Conservation (phyloP, 305 asterid genomes). For the Fraxinus sp. region DNA sequence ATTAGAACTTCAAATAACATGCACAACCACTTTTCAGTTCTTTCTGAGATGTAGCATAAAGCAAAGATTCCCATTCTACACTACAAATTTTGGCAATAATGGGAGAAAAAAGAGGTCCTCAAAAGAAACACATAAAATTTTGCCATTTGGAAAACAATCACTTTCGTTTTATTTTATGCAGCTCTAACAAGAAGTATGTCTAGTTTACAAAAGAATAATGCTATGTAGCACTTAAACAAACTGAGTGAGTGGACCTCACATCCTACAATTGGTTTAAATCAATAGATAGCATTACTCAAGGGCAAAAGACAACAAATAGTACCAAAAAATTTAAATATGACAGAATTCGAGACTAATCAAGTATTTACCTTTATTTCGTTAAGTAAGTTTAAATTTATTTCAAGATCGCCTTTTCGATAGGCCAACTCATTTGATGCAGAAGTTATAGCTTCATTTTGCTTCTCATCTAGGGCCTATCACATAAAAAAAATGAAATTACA, state of each 20-base stretch:
- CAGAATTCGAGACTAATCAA: slow-evolving; percentile 18
- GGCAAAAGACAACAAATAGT: neutral
- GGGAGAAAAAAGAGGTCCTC: neutral
- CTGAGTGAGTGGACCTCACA: neutral
- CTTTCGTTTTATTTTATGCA: neutral
- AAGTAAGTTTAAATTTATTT: slow-evolving; percentile 80
- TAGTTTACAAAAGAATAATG: neutral
- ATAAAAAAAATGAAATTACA: slow-evolving; percentile 15
- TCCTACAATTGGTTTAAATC: neutral
- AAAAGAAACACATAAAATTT: neutral
- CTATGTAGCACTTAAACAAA: neutral
- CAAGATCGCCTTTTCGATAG: slow-evolving; percentile 87
- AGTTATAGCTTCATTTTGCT: slow-evolving; percentile 79
- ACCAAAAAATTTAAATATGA: neutral
- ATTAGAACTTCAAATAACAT: neutral
- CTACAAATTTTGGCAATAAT: neutral
- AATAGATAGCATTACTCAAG: neutral
- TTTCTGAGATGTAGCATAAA: neutral
- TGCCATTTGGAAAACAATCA: neutral
- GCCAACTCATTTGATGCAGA: slow-evolving; percentile 85
- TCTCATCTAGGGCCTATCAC: slow-evolving; percentile 84
- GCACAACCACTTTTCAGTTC: neutral
- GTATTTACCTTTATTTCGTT: slow-evolving; percentile 77
- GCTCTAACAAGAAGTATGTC: neutral
- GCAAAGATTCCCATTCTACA: neutral